Percentiles rank a stretch among this genome's conserved stretches.
Evolutionary conservation across 495 filamentous ascomycete species (phyloP).

Genomic region (Mytilinidion resinicola): DNA sequence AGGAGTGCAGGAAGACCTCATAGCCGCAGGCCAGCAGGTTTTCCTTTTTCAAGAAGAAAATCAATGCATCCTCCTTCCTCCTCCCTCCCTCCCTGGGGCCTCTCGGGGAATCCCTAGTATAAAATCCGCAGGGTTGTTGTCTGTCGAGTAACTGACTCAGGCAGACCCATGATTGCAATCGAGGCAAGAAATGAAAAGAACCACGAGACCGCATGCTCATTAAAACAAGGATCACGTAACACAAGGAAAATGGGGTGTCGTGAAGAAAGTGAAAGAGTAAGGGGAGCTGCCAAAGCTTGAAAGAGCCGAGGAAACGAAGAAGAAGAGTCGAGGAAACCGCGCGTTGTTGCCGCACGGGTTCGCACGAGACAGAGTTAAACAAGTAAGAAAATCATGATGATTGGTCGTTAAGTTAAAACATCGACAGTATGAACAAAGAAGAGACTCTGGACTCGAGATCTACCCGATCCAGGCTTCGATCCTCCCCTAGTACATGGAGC

Average conservation of each 20-base stretch:
- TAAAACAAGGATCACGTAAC: constrained; percentile 17
- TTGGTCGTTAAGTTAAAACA: constrained; percentile 20
- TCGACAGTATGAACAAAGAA: constrained; percentile 23
- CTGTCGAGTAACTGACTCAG: no score
- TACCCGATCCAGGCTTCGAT: constrained; percentile 7
- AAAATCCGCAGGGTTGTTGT: not conserved
- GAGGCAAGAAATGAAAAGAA: not conserved
- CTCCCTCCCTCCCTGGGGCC: not conserved
- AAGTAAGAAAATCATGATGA: constrained; percentile 21
- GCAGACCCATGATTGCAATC: no score
- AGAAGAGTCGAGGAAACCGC: not conserved
- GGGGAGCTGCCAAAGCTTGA: constrained; percentile 9
- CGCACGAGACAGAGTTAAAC: constrained; percentile 7
- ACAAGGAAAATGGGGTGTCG: constrained; percentile 1
- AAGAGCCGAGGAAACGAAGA: constrained; percentile 16
- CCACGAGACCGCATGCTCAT: constrained; percentile 22
- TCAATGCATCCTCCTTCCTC: not conserved
- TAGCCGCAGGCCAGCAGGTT: constrained; percentile 19
- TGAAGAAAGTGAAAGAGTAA: constrained; percentile 11
- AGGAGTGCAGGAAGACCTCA: constrained; percentile 23
- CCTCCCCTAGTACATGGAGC: constrained; percentile 47
- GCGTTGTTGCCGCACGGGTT: no score
- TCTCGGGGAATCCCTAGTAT: not conserved
- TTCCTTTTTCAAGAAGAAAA: no score
- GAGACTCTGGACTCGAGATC: constrained; percentile 8